phyloP scores from a whole-genome alignment of 129 eudicot genomes.

The Scalesia atractyloides region DNA sequence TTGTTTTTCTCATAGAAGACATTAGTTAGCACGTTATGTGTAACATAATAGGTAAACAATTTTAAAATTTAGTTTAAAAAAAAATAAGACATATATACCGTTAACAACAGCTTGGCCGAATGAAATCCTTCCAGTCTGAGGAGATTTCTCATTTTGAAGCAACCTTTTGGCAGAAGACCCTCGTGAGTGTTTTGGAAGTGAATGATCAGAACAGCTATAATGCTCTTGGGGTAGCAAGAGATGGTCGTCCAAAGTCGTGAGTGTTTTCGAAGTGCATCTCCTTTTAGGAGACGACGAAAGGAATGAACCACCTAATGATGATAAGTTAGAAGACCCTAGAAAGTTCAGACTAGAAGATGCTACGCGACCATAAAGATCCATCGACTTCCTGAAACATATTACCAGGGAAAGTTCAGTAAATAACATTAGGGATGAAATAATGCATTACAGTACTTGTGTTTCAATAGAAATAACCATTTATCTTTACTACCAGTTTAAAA shows the following conservation, averaged over 20 bases:
- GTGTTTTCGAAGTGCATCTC: conserved; percentile 20
- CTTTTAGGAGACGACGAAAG: conserved; percentile 45
- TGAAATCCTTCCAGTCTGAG: conserved; percentile 56
- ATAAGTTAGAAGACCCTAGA: conserved; percentile 26
- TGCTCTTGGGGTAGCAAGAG: conserved; percentile 47
- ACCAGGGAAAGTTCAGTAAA: neutral
- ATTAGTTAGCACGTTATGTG: neutral
- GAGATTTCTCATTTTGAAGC: conserved; percentile 38
- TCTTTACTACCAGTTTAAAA: no score
- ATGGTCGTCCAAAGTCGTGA: conserved; percentile 53
- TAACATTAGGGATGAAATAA: neutral
- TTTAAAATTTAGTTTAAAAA: neutral
- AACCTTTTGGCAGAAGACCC: neutral
- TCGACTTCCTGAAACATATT: conserved; percentile 27
- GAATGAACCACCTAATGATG: conserved; percentile 14
- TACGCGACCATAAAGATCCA: conserved; percentile 28
- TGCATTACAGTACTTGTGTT: no score
- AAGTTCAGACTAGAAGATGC: conserved; percentile 28
- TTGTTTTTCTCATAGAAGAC: no score
- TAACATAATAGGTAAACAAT: neutral
- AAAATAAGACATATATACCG: conserved; percentile 40
- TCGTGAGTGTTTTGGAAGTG: conserved; percentile 46
- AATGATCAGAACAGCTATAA: conserved; percentile 45
- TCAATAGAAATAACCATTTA: no score
- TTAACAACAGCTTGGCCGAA: conserved; percentile 73